Evolutionary conservation across 306 rosid species (phyloP).

Genomic region (Argentina anserina): DNA sequence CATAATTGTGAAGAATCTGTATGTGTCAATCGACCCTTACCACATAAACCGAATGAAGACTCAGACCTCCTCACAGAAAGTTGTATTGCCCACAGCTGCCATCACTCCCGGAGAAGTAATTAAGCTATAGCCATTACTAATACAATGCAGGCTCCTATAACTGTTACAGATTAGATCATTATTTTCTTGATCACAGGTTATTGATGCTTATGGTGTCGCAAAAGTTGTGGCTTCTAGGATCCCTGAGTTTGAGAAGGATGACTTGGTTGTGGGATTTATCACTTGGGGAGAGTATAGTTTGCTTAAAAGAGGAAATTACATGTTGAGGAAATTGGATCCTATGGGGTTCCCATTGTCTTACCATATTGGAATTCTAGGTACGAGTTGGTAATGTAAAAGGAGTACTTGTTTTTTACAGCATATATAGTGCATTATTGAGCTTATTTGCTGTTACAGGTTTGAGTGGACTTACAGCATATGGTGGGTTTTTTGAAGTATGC

Average conservation of each 20-base stretch:
- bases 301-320: slow-evolving; percentile 31
- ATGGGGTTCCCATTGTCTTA: slow-evolving; percentile 53
- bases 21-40: slow-evolving; percentile 60
- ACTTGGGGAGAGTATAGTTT: slow-evolving; percentile 70
- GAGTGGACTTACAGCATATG: slow-evolving; percentile 68
- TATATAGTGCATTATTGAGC: too few species aligned
- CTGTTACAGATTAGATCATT: neutral
- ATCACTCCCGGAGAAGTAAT: slow-evolving; percentile 53
- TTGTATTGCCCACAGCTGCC: slow-evolving; percentile 23
- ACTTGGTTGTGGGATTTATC: slow-evolving; percentile 55
- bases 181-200: slow-evolving; percentile 21
- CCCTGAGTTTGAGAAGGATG: slow-evolving; percentile 52
- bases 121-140: slow-evolving; percentile 1
- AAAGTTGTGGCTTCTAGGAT: slow-evolving; percentile 58
- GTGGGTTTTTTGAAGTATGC: slow-evolving; percentile 54
- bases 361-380: slow-evolving; percentile 63
- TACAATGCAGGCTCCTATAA: neutral
- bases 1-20: slow-evolving; percentile 51
- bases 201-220: slow-evolving; percentile 46
- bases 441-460: slow-evolving; percentile 30
- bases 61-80: slow-evolving; percentile 35
- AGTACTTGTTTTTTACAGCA: neutral
- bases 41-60: slow-evolving; percentile 61
- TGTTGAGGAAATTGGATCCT: slow-evolving; percentile 49
- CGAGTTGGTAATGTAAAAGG: neutral